Conservation (phyloP, 2,329 filamentous ascomycete genomes). For the Dactylella cylindrospora region DNA sequence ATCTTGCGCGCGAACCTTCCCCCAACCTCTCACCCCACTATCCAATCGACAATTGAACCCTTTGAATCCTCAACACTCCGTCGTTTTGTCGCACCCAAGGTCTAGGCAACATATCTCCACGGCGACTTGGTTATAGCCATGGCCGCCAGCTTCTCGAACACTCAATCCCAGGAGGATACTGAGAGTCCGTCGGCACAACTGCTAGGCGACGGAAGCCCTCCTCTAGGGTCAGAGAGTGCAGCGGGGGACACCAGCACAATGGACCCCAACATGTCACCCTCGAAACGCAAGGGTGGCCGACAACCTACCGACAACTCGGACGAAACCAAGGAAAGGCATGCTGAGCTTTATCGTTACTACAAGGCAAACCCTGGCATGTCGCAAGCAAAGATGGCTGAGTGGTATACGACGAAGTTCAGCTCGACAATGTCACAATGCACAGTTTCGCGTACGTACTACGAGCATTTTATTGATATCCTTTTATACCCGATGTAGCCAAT, state of each 20-base stretch:
- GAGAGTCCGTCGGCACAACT: conserved; percentile 41
- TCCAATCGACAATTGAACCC: not conserved
- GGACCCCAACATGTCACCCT: conserved; percentile 35
- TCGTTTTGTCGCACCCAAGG: conserved; percentile 30
- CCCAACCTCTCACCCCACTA: not conserved
- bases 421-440: conserved; percentile 44
- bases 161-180: conserved; percentile 36
- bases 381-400: conserved; percentile 44
- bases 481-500: too few species aligned
- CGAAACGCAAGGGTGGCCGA: conserved; percentile 37
- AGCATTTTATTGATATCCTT: too few species aligned
- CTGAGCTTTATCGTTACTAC: conserved; percentile 41
- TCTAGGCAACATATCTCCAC: conserved; percentile 1
- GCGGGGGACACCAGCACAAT: conserved; percentile 40
- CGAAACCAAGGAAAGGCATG: conserved; percentile 39
- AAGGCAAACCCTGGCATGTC: conserved; percentile 38
- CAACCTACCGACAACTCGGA: conserved; percentile 41
- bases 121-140: conserved; percentile 30
- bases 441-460: conserved; percentile 39
- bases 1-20: conserved; percentile 28
- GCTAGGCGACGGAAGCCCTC: conserved; percentile 36
- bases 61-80: not conserved
- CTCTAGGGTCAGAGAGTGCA: conserved; percentile 34
- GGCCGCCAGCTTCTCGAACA: conserved; percentile 38
- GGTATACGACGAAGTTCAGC: conserved; percentile 39